A percentile compares a stretch with the other conserved stretches of the same genome.
Conservation (phyloP, 352 stramenopile genomes). For the Aphanomyces stellatus region DNA sequence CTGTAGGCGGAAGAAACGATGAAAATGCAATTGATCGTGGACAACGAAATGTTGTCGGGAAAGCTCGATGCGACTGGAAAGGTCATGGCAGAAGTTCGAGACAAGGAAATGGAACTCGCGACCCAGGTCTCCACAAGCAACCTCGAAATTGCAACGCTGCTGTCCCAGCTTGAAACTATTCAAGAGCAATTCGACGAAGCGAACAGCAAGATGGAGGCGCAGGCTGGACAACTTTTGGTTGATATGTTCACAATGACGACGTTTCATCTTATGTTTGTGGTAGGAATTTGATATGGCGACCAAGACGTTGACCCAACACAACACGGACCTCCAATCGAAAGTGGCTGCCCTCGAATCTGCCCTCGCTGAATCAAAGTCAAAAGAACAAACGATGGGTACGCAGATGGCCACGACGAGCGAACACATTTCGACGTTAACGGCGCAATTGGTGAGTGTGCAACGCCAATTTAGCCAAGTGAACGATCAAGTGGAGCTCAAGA, state of each 20-base stretch:
- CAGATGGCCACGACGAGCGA: not conserved
- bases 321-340: not conserved
- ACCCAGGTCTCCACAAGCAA: not conserved
- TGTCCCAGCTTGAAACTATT: not conserved
- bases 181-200: not conserved
- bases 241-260: not conserved
- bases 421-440: not conserved
- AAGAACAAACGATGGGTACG: not conserved
- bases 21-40: not conserved
- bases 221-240: not conserved
- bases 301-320: not conserved
- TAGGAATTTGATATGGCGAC: not conserved
- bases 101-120: not conserved
- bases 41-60: not conserved
- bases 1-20: conserved; percentile 8
- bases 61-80: not conserved
- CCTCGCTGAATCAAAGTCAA: not conserved
- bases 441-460: not conserved
- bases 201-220: not conserved
- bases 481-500: not conserved
- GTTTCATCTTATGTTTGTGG: too few species aligned
- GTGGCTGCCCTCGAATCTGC: not conserved
- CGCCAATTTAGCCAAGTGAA: not conserved
- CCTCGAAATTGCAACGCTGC: not conserved
- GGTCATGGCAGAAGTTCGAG: not conserved